Base-by-base conservation (phyloP, 1,139 yeast species). In the Hyphopichia fennica region DNA sequence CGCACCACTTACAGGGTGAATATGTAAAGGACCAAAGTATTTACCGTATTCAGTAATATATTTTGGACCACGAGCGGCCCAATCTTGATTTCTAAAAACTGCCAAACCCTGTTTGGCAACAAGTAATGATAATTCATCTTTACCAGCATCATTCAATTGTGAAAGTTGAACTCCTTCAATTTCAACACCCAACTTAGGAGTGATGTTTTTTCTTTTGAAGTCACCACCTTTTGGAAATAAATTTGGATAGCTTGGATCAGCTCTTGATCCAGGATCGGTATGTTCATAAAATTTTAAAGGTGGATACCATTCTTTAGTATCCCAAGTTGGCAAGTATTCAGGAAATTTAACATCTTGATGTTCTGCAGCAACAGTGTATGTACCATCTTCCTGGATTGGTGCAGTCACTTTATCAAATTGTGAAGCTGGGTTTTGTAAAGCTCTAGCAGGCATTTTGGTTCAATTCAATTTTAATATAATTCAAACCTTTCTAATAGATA, bases 1-100 rank as follows among this genome's bases (percentile, higher is more conserved):
- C 8, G 86, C 76, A 10, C 88, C 87, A 7, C 87, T 79, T 3
- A 88, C 82, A 38, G 90, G 88, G 56, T 86, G 93, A 42, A 81
- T 73, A 63, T 85, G 93, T 41, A 84, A 69, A 10, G 81, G 79
- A 13, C 91, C 91, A 62, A 75, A 85, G 58, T 82, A 76, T 40
- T 68, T 67, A 27, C 85, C 88, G 54, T 77, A 77, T n/a, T 76
- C 70, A 37, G 69, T 73, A 38, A 76, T 72, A 48, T 67, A 77
- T 35, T 67, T 68, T 7, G 85, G 81, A 34, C 87, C 87, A 46
- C 76, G 63, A 33, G 69, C 68, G 38, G 80, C 75, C 48, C 82
- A 75, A 53, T 85, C 82, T 61, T 84, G 90, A 47, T 80, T 77
- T 56, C 87, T 71, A 63, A 84, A 82, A 11, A 82, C 78, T 27